phyloP scores from a whole-genome alignment of 257 asterid species.

The Cinchona pubescens region DNA sequence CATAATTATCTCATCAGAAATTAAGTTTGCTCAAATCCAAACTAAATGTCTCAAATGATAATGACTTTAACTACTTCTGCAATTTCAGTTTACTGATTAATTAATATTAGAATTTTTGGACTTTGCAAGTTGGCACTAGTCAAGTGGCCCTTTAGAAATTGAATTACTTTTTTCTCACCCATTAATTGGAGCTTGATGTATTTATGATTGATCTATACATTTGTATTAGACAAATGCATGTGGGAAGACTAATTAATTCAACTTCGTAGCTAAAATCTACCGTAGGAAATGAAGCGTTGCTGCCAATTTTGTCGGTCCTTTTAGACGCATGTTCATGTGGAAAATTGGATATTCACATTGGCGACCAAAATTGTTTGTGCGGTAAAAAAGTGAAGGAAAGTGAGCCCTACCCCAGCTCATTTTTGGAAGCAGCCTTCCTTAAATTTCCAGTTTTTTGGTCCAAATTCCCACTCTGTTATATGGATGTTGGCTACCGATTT shows the following conservation, averaged over 20 bases:
- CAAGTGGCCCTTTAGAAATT: neutral
- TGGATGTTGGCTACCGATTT: conserved; percentile 5
- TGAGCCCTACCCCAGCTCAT: neutral
- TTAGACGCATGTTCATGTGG: conserved; percentile 19
- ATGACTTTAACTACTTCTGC: too few relatives aligned
- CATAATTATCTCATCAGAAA: too few relatives aligned
- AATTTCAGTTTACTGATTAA: neutral
- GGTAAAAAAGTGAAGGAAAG: neutral
- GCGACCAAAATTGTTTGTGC: neutral
- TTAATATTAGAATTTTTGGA: neutral
- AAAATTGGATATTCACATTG: neutral
- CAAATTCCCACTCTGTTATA: neutral
- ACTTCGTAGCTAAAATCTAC: neutral
- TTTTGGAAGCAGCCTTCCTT: neutral
- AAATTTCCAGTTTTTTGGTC: neutral
- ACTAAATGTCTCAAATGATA: too few relatives aligned
- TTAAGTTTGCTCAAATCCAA: too few relatives aligned
- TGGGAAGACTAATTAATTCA: conserved; percentile 16
- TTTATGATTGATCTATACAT: neutral
- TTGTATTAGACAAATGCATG: conserved; percentile 20
- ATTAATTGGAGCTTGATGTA: neutral
- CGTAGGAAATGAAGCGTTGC: conserved; percentile 2
- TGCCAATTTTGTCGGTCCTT: conserved; percentile 23
- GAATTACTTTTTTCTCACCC: neutral
- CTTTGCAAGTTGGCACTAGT: neutral